Evolutionary conservation across 164 flowering plant species (phyloP), one percentile per base, ranked within the genome.

Genomic region (Macadamia tetraphylla): DNA sequence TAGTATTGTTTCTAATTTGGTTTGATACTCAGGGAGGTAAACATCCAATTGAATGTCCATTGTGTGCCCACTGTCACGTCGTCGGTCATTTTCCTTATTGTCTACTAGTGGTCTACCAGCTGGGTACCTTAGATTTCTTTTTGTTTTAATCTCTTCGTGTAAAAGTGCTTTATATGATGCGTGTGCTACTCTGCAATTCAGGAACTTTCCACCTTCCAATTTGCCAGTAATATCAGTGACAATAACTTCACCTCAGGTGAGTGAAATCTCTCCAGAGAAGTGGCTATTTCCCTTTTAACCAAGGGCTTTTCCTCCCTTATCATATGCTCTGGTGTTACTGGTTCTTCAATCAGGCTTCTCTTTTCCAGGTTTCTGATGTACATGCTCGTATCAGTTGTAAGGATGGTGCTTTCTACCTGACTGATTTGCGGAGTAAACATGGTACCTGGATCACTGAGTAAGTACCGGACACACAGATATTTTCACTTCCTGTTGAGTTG

Each of bases 361-460:
- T 60, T 8, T n/a, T 69, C 49, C 79, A 93, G 98, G 81, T 93
- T 58, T 93, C 97, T 12, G 65, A 81, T 70, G 71, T 55, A 76
- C 98, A 93, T 79, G 97, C 94, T 60, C 81, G 82, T 40, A 87
- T 93, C 53, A 80, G 70, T 62, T 87, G 75, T 73, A 89, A 86
- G 69, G 84, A 89, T 56, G 92, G 88, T 52, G 90, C 88, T n/a
- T 93, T 85, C 79, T 91, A 75, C 71, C 2, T 93, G 68, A 89
- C 88, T 13, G 97, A 93, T 84, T 80, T 91, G 67, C 80, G 65
- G 44, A 93, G 97, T 71, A 82, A 88, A 57, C 78, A 88, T 66
- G 98, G 98, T 23, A 89, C 94, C 71, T 91, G 87, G 86, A 79
- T 93, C 67, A 75, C 87, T 0, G 82, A 91, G 98, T 90, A 87